phyloP scores from a whole-genome alignment of 345 rosid genomes.

The Odontarrhena argentea region DNA sequence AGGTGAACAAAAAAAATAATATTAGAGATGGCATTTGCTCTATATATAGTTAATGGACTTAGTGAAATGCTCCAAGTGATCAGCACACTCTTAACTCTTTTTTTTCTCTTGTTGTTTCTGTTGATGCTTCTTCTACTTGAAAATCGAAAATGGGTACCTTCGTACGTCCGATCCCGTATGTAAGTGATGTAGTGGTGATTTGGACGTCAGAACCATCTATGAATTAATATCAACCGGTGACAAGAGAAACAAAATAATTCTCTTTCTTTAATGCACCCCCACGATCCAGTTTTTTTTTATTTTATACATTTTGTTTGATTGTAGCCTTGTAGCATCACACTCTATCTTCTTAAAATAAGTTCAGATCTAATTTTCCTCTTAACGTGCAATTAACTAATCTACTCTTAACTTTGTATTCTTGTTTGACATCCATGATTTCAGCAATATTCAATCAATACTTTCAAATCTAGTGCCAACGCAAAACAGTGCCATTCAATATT shows the following conservation, averaged over 20 bases:
- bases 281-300: slow-evolving; percentile 11
- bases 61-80: too few species aligned
- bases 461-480: not conserved
- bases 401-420: not conserved
- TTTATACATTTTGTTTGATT: not conserved
- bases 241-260: not conserved
- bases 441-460: slow-evolving; percentile 21
- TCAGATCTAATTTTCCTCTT: slow-evolving; percentile 32
- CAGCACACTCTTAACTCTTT: too few species aligned
- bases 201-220: too few species aligned
- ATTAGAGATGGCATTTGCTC: too few species aligned
- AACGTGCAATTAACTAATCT: slow-evolving; percentile 21
- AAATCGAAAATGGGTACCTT: too few species aligned
- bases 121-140: too few species aligned
- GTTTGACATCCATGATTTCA: slow-evolving; percentile 19
- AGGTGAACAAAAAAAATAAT: too few species aligned
- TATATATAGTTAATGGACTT: too few species aligned
- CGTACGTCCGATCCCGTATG: too few species aligned
- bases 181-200: too few species aligned
- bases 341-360: not conserved
- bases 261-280: slow-evolving; percentile 27
- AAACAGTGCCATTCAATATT: not conserved
- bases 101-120: too few species aligned
- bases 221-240: too few species aligned
- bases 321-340: slow-evolving; percentile 5